Evolutionary conservation across 2,329 filamentous ascomycete species (phyloP), one percentile per base, ranked within the genome.

Genomic region (Didymella sp.): DNA sequence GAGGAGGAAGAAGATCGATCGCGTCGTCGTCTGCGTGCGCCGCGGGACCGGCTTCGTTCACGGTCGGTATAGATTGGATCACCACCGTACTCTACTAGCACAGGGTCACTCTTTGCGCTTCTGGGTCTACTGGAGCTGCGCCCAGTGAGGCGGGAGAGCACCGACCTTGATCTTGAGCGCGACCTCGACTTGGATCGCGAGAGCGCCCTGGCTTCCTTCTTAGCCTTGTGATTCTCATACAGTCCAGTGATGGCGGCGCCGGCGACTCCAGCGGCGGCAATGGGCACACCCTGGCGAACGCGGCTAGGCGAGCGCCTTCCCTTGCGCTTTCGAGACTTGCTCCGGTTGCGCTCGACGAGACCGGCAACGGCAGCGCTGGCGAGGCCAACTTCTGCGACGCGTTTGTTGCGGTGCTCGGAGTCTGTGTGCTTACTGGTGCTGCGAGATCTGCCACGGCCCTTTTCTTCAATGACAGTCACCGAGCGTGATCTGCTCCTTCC

Each of bases 81-180:
- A 69, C 82, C 80, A 62, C 86, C 86, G 72, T 89, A 88, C 71
- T 87, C 85, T 76, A 88, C 86, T 73, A 88, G 75, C 58, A 79
- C 81, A 68, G 78, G 76, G 68, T 81, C 77, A 76, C 77, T 79
- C 61, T 77, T 73, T 67, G 80, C 70, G 71, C 72, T 77, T 63
- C 75, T 71, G 58, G 73, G 72, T 73, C 76, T 70, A 69, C 78
- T 65, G 56, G 64, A 66, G 62, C 56, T 68, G 41, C 65, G 67
- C 50, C 67, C 67, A 48, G 62, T 68, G 30, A 68, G 64, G 80
- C 78, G 73, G 55, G 78, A 80, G 61, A 69, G 73, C 70, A 76
- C 73, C 67, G 75, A 77, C 73, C 75, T 76, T 66, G 81, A 82
- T 63, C 80, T 78, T 62, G 75, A 77, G 53, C 67, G 68, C 51